Evolutionary conservation across 2,329 filamentous ascomycete genomes (phyloP).

Genomic region (Elsinoe necatrix): DNA sequence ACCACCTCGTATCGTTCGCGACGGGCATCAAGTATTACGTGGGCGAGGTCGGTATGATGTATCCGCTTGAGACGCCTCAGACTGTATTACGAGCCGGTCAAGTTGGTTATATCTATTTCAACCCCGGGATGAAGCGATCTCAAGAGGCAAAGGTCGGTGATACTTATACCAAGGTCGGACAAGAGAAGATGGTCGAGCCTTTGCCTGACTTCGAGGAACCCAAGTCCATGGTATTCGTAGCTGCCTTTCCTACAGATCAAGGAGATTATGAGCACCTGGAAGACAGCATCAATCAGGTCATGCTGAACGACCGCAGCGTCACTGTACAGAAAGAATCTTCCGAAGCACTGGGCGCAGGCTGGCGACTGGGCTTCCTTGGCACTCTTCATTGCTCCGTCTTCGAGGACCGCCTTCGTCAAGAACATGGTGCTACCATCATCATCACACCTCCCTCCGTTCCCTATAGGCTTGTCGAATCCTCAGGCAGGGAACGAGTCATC

Average conservation of each 20-base stretch:
- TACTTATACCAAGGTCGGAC: constrained; percentile 78
- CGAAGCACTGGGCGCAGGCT: constrained; percentile 85
- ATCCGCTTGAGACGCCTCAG: constrained; percentile 78
- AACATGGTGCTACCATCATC: constrained; percentile 90
- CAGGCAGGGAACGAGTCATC: constrained; percentile 70
- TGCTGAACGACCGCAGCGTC: constrained; percentile 90
- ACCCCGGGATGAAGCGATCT: constrained; percentile 94
- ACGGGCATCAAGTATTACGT: constrained; percentile 86
- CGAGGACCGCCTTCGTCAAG: constrained; percentile 85
- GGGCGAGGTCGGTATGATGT: constrained; percentile 94
- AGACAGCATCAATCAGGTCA: constrained; percentile 87
- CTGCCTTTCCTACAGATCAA: constrained; percentile 89
- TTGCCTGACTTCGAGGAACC: constrained; percentile 93
- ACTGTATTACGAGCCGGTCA: constrained; percentile 76
- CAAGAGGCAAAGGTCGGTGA: constrained; percentile 95
- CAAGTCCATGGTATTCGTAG: constrained; percentile 98
- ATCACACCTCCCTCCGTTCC: constrained; percentile 94
- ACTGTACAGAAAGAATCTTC: constrained; percentile 91
- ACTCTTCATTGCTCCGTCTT: constrained; percentile 98
- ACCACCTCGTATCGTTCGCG: constrained; percentile 78
- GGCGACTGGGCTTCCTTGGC: constrained; percentile 90
- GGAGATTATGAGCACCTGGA: constrained; percentile 77
- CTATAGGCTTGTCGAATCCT: constrained; percentile 70
- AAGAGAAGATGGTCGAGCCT: constrained; percentile 65
- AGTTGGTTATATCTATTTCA: constrained; percentile 94